Evolutionary conservation across 192 early-diverging fungal genomes (phyloP), one percentile per base, ranked within the genome.

Genomic region (Coemansia sp.): DNA sequence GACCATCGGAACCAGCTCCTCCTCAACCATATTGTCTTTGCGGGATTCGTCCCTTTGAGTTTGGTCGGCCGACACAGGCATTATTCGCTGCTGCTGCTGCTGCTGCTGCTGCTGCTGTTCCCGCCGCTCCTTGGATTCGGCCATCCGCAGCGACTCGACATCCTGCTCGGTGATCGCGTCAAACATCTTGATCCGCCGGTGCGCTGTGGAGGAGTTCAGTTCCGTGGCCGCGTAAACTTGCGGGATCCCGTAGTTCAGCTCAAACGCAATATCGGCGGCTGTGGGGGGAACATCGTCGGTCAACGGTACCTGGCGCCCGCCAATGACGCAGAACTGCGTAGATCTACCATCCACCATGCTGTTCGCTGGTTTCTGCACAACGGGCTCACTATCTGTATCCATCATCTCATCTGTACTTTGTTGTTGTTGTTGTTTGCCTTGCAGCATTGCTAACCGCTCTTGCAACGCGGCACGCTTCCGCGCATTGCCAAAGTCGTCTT

Each of bases 121-220:
- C 39, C 39, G 7, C 12, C 16, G 30, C 21, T 41, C 35, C 21
- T 39, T 55, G 53, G 14, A 65, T 23, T 48, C 64, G 38, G 46
- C 46, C 57, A 38, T n/a, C 57, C 57, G 21, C 12, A 39, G 14
- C 11, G 64, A 49, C 11, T 61, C 55, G 23, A 68, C 73, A 9
- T 84, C 71, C 1, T 87, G 79, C 8, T 88, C 87, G 52, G 87
- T 86, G 33, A 92, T 77, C 11, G 89, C 90, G 49, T 92, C 90
- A 39, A 85, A 89, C 79, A 92, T 85, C 20, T 86, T 78, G 63
- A 92, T 85, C 12, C 84, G 58, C 10, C 82, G 51, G 51, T 20
- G 48, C 10, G 79, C 21, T 70, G 46, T 0, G 71, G 14, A 23
- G 46, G 64, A 30, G 30, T 79, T 66, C 35, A 85, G 71, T 8